Percentiles rank a stretch among this genome's conserved stretches.
Evolutionary conservation across 2,329 filamentous ascomycete species (phyloP).

Genomic region (Fusarium devonianum): DNA sequence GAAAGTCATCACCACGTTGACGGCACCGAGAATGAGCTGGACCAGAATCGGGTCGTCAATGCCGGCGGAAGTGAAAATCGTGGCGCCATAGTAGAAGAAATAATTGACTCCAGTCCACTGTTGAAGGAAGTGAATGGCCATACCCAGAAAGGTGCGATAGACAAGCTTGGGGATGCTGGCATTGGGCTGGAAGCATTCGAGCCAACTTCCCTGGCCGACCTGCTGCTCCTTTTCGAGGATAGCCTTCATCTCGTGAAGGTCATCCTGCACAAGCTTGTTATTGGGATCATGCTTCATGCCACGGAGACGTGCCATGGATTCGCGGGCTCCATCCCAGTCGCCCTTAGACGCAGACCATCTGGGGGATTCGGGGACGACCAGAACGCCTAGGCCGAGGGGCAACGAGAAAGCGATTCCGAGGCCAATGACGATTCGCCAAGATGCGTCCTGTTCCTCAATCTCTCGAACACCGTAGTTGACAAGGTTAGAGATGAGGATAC

Average conservation of each 20-base stretch:
- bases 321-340: slow-evolving; percentile 56
- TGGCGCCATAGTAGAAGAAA: slow-evolving; percentile 71
- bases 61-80: slow-evolving; percentile 72
- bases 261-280: slow-evolving; percentile 56
- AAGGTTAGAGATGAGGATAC: slow-evolving; percentile 66
- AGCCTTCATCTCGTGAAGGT: slow-evolving; percentile 60
- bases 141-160: slow-evolving; percentile 70
- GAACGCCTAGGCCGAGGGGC: slow-evolving; percentile 60
- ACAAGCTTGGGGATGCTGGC: slow-evolving; percentile 61
- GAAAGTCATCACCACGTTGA: slow-evolving; percentile 74
- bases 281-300: slow-evolving; percentile 57
- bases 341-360: slow-evolving; percentile 60
- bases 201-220: slow-evolving; percentile 58
- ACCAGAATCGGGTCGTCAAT: slow-evolving; percentile 71
- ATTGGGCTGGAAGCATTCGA: slow-evolving; percentile 68
- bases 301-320: slow-evolving; percentile 61
- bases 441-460: slow-evolving; percentile 51
- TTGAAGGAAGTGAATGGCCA: slow-evolving; percentile 70
- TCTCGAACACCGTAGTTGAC: slow-evolving; percentile 61
- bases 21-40: slow-evolving; percentile 71
- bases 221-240: slow-evolving; percentile 54
- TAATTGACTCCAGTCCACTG: slow-evolving; percentile 71
- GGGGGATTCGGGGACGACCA: slow-evolving; percentile 64
- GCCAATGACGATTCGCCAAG: slow-evolving; percentile 70
- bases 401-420: slow-evolving; percentile 61